These are phyloP conservation scores for Cladophialophora bantiana DNA, from an alignment of 2,329 filamentous ascomycete species.

Conservation along the genomic window DNA sequence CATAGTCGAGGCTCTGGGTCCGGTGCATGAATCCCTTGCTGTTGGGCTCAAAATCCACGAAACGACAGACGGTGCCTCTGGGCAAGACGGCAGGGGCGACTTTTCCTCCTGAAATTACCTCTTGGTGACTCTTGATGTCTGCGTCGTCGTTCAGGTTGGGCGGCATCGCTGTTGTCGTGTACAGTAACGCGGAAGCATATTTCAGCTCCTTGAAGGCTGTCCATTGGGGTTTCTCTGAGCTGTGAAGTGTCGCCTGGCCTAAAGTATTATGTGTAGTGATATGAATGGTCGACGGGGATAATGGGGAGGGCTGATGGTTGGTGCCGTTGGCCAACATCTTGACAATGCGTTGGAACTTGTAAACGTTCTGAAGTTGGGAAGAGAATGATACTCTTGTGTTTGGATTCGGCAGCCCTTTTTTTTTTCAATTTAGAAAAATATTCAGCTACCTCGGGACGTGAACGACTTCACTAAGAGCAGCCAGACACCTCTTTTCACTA, in stretches of 20 bases:
- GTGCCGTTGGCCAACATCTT: slow-evolving; percentile 5
- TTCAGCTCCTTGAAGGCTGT: slow-evolving; percentile 5
- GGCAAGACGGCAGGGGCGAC: slow-evolving; percentile 6
- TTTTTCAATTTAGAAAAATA: too few relatives aligned
- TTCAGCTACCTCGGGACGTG: too few relatives aligned
- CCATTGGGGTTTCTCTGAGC: slow-evolving; percentile 2
- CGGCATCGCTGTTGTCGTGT: slow-evolving; percentile 12
- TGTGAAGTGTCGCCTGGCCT: slow-evolving; percentile 16
- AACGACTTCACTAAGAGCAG: too few relatives aligned
- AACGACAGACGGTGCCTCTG: slow-evolving; percentile 24
- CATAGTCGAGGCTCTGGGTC: slow-evolving; percentile 62
- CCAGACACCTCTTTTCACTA: too few relatives aligned
- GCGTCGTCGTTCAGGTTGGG: slow-evolving; percentile 17
- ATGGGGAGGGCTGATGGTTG: slow-evolving; percentile 1
- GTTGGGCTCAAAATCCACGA: slow-evolving; percentile 56
- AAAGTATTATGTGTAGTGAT: slow-evolving; percentile 21
- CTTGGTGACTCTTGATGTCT: slow-evolving; percentile 20
- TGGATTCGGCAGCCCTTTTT: too few relatives aligned
- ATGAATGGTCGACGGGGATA: slow-evolving; percentile 12
- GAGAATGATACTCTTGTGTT: too few relatives aligned
- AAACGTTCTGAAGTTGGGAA: too few relatives aligned
- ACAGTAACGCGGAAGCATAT: background rate
- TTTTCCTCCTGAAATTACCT: slow-evolving; percentile 6
- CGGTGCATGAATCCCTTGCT: slow-evolving; percentile 58
- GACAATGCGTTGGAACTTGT: too few relatives aligned